Conservation (phyloP, 352 stramenopile species). For the Pythium insidiosum region DNA sequence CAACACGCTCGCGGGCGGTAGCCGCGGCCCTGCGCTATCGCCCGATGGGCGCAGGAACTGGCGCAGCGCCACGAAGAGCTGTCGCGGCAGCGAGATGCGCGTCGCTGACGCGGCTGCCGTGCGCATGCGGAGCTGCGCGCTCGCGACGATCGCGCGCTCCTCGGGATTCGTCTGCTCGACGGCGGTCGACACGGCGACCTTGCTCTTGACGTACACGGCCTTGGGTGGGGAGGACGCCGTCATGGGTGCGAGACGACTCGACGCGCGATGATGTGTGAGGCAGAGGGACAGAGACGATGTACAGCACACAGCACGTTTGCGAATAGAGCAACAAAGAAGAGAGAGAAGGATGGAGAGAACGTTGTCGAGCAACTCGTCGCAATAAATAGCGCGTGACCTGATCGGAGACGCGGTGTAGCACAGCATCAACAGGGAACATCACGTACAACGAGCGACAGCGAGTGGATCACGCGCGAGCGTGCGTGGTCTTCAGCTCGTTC, state of each 20-base stretch:
- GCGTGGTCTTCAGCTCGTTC: constrained; percentile 50
- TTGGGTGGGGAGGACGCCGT: constrained; percentile 13
- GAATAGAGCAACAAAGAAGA: too few species aligned
- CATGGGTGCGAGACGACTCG: not conserved
- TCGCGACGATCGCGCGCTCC: constrained; percentile 14
- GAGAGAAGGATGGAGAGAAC: too few species aligned
- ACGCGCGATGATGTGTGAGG: not conserved
- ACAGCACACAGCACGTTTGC: not conserved
- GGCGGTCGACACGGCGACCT: constrained; percentile 10
- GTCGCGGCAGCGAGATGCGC: constrained; percentile 2
- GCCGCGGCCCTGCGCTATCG: not conserved
- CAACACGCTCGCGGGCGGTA: constrained; percentile 6
- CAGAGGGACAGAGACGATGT: not conserved
- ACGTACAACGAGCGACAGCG: not conserved
- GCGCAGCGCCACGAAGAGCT: constrained; percentile 11
- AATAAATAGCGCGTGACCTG: too few species aligned
- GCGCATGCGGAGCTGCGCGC: constrained; percentile 16
- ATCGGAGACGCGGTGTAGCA: not conserved
- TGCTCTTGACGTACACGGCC: constrained; percentile 19
- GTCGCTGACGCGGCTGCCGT: not conserved
- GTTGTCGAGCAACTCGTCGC: too few species aligned
- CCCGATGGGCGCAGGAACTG: constrained; percentile 2
- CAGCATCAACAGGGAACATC: too few species aligned
- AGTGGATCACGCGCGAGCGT: too few species aligned
- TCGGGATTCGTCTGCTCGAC: constrained; percentile 17